Conservation (phyloP, 2,329 filamentous ascomycete species). For the Verticillium alfalfae region DNA sequence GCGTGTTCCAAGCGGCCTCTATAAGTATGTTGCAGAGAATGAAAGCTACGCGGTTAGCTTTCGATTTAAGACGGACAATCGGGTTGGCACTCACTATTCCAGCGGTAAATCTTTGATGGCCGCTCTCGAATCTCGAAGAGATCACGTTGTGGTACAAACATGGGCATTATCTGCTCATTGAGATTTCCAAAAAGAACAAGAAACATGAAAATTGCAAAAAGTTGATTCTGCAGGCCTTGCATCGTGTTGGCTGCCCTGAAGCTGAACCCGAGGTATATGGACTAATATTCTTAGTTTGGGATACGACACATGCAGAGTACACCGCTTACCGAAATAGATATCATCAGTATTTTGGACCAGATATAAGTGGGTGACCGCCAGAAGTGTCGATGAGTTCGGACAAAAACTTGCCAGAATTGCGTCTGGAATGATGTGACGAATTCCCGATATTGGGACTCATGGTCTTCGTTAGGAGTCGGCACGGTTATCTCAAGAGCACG, state of each 20-base stretch:
- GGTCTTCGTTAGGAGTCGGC: neutral
- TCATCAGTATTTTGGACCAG: conserved; percentile 57
- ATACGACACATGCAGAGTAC: neutral
- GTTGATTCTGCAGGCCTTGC: conserved; percentile 62
- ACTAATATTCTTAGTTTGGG: conserved; percentile 6
- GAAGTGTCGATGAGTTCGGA: conserved; percentile 64
- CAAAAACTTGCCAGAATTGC: conserved; percentile 55
- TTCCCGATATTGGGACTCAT: conserved; percentile 39
- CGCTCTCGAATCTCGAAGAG: conserved; percentile 65
- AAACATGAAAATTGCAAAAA: conserved; percentile 64
- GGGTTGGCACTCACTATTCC: neutral
- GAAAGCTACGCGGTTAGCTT: conserved; percentile 15
- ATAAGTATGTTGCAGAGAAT: conserved; percentile 62
- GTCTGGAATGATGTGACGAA: conserved; percentile 63
- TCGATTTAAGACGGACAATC: neutral
- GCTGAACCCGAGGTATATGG: conserved; percentile 62
- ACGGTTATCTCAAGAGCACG: conserved; percentile 28
- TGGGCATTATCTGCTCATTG: conserved; percentile 60
- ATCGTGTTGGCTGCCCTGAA: conserved; percentile 51
- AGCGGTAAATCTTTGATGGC: conserved; percentile 55
- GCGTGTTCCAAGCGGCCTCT: conserved; percentile 64
- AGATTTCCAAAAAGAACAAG: conserved; percentile 59
- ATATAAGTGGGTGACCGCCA: conserved; percentile 69
- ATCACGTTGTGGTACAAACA: conserved; percentile 60
- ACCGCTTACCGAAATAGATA: conserved; percentile 22